These are phyloP conservation scores for Phytophthora pluvialis DNA, from an alignment of 352 stramenopile species.

Conservation along the genomic window DNA sequence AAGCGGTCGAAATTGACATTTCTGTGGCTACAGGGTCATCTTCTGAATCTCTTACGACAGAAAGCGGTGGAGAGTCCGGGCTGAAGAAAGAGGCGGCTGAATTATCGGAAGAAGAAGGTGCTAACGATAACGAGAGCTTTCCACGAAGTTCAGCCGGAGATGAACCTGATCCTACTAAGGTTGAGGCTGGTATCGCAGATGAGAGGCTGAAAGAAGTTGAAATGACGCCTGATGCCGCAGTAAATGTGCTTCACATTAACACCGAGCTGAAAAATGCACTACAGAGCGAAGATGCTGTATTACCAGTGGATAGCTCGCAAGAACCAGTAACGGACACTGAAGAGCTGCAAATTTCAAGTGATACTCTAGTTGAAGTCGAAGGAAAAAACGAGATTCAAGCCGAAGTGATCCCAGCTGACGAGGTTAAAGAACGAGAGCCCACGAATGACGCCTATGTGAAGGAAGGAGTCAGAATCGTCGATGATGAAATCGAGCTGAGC, in stretches of 20 bases:
- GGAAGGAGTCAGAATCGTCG: slow-evolving; percentile 6
- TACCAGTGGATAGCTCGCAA: background rate
- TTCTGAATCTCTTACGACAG: background rate
- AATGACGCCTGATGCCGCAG: slow-evolving; percentile 19
- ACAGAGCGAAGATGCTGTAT: slow-evolving; percentile 4
- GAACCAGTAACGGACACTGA: background rate
- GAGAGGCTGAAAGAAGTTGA: slow-evolving; percentile 23
- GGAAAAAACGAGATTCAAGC: background rate
- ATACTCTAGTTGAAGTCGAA: slow-evolving; percentile 1
- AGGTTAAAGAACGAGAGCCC: slow-evolving; percentile 3
- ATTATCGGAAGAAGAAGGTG: background rate
- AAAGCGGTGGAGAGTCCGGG: background rate
- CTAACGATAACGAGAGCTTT: slow-evolving; percentile 11
- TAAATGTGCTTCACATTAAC: slow-evolving; percentile 11
- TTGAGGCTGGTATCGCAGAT: slow-evolving; percentile 3
- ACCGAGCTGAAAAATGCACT: slow-evolving; percentile 6
- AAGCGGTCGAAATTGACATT: slow-evolving; percentile 11
- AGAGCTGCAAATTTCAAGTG: slow-evolving; percentile 1
- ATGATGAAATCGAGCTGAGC: slow-evolving; percentile 14
- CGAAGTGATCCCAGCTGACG: background rate
- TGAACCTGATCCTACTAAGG: slow-evolving; percentile 1
- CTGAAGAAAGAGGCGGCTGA: background rate
- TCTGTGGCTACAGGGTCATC: background rate
- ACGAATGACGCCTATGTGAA: background rate
- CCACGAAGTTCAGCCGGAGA: background rate